These are phyloP conservation scores for Triadica sebifera DNA, from an alignment of 345 rosid genomes.

Conservation along the genomic window DNA sequence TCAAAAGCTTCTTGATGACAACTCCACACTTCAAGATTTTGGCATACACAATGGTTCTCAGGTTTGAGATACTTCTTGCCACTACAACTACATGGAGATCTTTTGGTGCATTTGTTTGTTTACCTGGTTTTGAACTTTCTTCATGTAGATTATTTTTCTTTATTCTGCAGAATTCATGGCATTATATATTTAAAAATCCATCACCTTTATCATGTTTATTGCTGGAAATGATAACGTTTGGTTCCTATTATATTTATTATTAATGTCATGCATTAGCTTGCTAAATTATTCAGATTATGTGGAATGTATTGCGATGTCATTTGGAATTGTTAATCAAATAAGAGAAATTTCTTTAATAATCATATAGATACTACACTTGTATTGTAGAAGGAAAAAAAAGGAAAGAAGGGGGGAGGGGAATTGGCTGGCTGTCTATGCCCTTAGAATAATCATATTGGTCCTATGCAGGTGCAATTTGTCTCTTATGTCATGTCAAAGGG, in stretches of 20 bases:
- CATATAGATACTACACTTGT: not conserved
- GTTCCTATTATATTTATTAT: not conserved
- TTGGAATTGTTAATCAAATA: not conserved
- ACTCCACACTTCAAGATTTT: slow-evolving; percentile 52
- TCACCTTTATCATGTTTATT: not conserved
- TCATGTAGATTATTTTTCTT: not conserved
- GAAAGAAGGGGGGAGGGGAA: not conserved
- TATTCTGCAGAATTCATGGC: not conserved
- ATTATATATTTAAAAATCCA: not conserved
- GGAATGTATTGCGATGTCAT: too few species aligned
- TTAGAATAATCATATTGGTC: not conserved
- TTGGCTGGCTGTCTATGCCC: not conserved
- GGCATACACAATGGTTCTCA: slow-evolving; percentile 80
- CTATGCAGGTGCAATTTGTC: slow-evolving; percentile 57
- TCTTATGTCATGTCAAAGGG: slow-evolving; percentile 54
- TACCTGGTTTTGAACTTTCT: not conserved
- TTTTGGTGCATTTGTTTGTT: not conserved
- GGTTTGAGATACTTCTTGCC: slow-evolving; percentile 36
- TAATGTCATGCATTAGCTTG: too few species aligned
- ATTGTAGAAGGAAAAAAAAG: too few species aligned
- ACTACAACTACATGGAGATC: not conserved
- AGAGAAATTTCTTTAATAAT: not conserved
- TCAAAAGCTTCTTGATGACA: slow-evolving; percentile 72
- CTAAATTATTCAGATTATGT: not conserved
- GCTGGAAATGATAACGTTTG: not conserved